Conservation (phyloP, 352 stramenopile genomes). For the Pythium sp. region DNA sequence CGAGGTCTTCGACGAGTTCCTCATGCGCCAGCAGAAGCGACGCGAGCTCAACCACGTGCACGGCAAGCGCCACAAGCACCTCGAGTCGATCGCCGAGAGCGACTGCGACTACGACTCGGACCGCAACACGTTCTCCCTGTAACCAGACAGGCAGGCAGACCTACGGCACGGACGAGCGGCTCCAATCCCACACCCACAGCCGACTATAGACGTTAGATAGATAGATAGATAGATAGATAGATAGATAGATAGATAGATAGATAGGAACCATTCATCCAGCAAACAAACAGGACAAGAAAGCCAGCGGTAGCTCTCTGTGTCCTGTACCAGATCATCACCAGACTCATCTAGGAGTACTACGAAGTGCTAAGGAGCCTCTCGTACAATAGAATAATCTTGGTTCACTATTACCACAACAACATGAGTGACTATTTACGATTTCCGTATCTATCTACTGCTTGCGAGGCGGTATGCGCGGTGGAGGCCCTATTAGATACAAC, state of each 20-base stretch:
- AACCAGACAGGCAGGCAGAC: not conserved
- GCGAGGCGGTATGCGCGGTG: too few relatives aligned
- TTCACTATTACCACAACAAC: not conserved
- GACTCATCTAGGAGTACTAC: not conserved
- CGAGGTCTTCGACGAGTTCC: constrained; percentile 55
- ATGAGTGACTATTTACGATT: not conserved
- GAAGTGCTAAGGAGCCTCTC: not conserved
- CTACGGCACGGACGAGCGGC: not conserved
- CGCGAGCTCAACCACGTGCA: constrained; percentile 40
- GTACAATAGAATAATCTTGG: not conserved
- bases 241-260: not conserved
- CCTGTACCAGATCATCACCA: not conserved
- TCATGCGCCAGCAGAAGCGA: constrained; percentile 32
- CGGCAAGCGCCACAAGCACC: constrained; percentile 35
- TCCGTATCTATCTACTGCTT: not conserved
- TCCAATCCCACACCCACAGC: not conserved
- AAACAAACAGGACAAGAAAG: constrained; percentile 2
- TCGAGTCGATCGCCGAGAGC: constrained; percentile 40
- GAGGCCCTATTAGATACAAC: too few relatives aligned
- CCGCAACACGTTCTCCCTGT: constrained; percentile 21
- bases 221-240: not conserved
- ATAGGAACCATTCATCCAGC: not conserved
- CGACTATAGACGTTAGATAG: not conserved
- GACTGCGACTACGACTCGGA: constrained; percentile 27
- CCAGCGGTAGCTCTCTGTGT: constrained; percentile 1